phyloP scores from a whole-genome alignment of 2,329 filamentous ascomycete genomes.

The Rhynchosporium graminicola region DNA sequence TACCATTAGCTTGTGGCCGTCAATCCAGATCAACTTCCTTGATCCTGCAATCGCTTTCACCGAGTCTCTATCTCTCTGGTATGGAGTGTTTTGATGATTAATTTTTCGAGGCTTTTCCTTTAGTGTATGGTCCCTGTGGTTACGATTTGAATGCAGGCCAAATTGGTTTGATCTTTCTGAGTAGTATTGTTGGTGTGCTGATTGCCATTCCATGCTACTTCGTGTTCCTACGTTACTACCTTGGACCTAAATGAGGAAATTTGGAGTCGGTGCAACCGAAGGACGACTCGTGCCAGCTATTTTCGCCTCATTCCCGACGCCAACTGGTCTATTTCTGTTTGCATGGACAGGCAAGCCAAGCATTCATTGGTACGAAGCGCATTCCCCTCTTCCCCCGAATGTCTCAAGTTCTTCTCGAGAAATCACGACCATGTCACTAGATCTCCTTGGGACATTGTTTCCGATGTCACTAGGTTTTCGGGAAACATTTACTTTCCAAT shows the following conservation, averaged over 20 bases:
- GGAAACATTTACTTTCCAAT: no score
- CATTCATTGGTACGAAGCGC: conserved; percentile 46
- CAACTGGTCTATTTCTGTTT: conserved; percentile 60
- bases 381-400: no score
- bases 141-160: conserved; percentile 60
- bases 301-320: conserved; percentile 50
- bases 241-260: conserved; percentile 1
- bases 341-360: conserved; percentile 47
- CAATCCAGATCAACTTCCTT: conserved; percentile 56
- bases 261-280: conserved; percentile 43
- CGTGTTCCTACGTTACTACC: conserved; percentile 48
- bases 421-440: no score
- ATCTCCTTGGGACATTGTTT: no score
- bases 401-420: no score
- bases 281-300: conserved; percentile 39
- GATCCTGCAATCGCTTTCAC: conserved; percentile 63
- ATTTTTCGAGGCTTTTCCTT: conserved; percentile 64
- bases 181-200: conserved; percentile 54
- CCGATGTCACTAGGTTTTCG: no score
- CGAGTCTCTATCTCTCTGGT: conserved; percentile 59
- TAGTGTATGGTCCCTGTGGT: conserved; percentile 53
- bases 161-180: conserved; percentile 60
- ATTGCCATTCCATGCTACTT: conserved; percentile 50
- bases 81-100: conserved; percentile 59
- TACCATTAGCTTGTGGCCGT: conserved; percentile 57